Conservation (phyloP, 371 early-diverging fungal species). For the Apophysomyces trapeziformis region DNA sequence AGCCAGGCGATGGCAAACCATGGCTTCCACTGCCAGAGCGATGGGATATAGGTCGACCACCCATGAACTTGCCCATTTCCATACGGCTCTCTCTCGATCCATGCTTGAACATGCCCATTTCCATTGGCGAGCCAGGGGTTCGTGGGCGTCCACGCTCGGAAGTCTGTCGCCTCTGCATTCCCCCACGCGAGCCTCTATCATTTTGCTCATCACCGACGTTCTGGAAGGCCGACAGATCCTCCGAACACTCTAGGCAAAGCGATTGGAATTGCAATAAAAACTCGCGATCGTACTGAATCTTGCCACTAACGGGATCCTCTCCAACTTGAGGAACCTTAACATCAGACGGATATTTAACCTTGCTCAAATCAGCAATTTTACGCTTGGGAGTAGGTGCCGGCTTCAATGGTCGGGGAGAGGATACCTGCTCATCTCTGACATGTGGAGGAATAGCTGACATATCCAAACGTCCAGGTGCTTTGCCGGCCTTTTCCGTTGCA, state of each 20-base stretch:
- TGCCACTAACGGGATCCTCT: slow-evolving; percentile 47
- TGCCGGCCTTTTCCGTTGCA: slow-evolving; percentile 43
- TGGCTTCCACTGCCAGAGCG: slow-evolving; percentile 59
- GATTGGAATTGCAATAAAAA: slow-evolving; percentile 84
- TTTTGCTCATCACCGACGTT: slow-evolving; percentile 63
- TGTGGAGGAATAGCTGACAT: slow-evolving; percentile 37
- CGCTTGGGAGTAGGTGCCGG: slow-evolving; percentile 30
- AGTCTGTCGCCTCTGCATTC: slow-evolving; percentile 58
- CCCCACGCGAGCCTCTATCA: slow-evolving; percentile 38
- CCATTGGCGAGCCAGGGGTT: slow-evolving; percentile 47
- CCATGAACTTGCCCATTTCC: slow-evolving; percentile 57
- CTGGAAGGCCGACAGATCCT: slow-evolving; percentile 70
- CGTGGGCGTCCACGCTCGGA: slow-evolving; percentile 64
- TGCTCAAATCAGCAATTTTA: slow-evolving; percentile 38
- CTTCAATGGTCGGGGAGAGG: slow-evolving; percentile 25
- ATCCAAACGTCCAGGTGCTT: slow-evolving; percentile 38
- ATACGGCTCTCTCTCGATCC: slow-evolving; percentile 47
- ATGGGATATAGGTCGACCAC: slow-evolving; percentile 48
- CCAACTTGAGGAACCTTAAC: slow-evolving; percentile 44
- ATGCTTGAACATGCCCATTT: slow-evolving; percentile 51
- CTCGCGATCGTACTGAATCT: slow-evolving; percentile 65
- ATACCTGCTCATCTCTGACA: slow-evolving; percentile 26
- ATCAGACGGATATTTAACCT: slow-evolving; percentile 47
- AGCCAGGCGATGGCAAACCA: slow-evolving; percentile 47
- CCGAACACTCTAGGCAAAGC: slow-evolving; percentile 68